Conservation (phyloP, 116 monocot genomes). For the Trichopus zeylanicus region DNA sequence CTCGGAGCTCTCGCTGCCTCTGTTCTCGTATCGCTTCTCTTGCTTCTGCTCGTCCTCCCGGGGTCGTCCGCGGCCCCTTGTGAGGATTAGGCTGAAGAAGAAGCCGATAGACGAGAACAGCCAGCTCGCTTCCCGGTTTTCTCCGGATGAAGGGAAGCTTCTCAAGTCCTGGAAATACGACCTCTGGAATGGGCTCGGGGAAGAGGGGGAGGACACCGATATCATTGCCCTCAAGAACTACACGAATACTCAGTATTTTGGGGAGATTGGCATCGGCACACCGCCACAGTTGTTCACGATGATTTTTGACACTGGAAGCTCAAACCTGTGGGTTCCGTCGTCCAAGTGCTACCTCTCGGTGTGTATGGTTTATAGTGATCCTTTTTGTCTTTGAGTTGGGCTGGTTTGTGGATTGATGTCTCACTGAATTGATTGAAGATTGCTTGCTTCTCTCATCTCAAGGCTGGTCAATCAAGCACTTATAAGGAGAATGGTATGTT, state of each 20-base stretch:
- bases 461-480: constrained; percentile 54
- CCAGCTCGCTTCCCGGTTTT: constrained; percentile 12
- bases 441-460: constrained; percentile 70
- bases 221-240: constrained; percentile 66
- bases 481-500: constrained; percentile 65
- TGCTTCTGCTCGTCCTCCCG: constrained; percentile 14
- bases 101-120: constrained; percentile 20
- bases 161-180: constrained; percentile 6
- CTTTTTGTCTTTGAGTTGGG: background rate
- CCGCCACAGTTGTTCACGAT: constrained; percentile 78
- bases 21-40: constrained; percentile 17
- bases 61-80: constrained; percentile 27
- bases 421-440: constrained; percentile 38
- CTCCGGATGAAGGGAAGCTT: background rate
- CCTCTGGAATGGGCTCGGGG: background rate
- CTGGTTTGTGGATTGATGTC: background rate
- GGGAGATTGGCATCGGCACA: constrained; percentile 63
- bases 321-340: constrained; percentile 72
- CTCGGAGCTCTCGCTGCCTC: background rate
- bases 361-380: constrained; percentile 5
- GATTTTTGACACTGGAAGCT: constrained; percentile 80
- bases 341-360: constrained; percentile 74
- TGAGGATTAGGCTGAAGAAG: constrained; percentile 55
- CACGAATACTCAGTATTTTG: constrained; percentile 75
- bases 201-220: constrained; percentile 14